phyloP scores from a whole-genome alignment of 441 rosid genomes.

The Flueggea neowawraea region DNA sequence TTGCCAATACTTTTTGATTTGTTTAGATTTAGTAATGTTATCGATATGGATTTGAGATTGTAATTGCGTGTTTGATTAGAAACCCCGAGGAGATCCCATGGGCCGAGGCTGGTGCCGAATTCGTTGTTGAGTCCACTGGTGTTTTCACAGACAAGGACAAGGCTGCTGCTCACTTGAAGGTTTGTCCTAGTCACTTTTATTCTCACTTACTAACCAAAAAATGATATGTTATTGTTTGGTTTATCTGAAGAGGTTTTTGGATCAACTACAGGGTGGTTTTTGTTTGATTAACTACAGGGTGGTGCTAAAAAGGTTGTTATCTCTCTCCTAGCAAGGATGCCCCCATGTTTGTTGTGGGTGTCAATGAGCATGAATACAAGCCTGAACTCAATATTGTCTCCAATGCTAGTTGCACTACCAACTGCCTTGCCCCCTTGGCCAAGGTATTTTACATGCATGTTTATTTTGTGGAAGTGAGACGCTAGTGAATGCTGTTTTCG shows the following conservation, averaged over 20 bases:
- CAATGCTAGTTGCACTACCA: constrained; percentile 64
- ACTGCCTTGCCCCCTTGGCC: constrained; percentile 65
- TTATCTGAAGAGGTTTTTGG: background rate
- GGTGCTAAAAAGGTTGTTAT: constrained; percentile 73
- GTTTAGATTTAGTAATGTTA: background rate
- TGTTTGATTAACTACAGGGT: constrained; percentile 33
- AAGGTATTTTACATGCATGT: constrained; percentile 28
- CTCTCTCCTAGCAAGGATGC: constrained; percentile 74
- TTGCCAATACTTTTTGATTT: background rate
- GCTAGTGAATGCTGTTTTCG: no score
- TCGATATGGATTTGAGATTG: no score
- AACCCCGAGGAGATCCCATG: constrained; percentile 87
- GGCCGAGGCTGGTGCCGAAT: constrained; percentile 60
- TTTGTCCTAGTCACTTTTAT: constrained; percentile 14
- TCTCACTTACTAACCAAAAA: no score
- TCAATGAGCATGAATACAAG: constrained; percentile 66
- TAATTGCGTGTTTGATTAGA: constrained; percentile 14
- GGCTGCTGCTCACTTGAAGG: constrained; percentile 84
- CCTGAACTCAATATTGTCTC: constrained; percentile 53
- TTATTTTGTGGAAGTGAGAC: no score
- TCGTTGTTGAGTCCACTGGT: constrained; percentile 65
- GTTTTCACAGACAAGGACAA: constrained; percentile 82
- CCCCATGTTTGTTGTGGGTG: constrained; percentile 77
- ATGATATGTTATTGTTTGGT: background rate
- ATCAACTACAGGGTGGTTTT: background rate